A percentile compares a stretch with the other conserved stretches of the same genome.
Conservation (phyloP, 2,329 filamentous ascomycete genomes). For the Penicillium olsonii region DNA sequence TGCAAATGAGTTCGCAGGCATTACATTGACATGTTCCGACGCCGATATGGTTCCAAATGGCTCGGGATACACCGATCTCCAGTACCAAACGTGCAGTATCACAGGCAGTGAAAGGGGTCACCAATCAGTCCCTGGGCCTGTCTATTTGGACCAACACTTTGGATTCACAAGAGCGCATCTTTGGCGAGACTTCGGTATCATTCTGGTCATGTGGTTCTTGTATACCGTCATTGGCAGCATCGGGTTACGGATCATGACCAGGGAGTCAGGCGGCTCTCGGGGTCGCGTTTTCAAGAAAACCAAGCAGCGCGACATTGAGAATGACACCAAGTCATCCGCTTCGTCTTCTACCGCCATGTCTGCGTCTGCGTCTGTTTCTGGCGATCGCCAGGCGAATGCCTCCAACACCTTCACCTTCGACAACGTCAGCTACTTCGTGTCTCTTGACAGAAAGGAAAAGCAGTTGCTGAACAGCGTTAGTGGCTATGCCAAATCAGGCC, state of each 20-base stretch:
- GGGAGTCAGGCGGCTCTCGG: no score
- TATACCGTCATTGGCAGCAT: neutral
- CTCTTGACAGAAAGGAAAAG: no score
- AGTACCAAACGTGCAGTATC: constrained; percentile 60
- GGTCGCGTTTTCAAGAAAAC: no score
- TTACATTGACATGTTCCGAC: constrained; percentile 66
- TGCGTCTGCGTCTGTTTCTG: no score
- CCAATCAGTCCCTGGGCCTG: neutral
- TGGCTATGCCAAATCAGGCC: constrained; percentile 47
- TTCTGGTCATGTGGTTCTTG: neutral
- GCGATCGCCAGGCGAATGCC: no score
- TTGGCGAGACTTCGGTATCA: neutral
- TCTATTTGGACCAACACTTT: neutral
- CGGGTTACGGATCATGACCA: neutral
- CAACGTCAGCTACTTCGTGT: neutral
- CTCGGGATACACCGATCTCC: constrained; percentile 65
- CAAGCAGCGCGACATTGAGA: no score
- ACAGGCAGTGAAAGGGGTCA: neutral
- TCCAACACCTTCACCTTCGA: neutral
- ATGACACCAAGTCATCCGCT: no score
- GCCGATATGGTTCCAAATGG: constrained; percentile 70
- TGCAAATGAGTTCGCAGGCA: constrained; percentile 75
- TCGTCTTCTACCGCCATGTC: no score
- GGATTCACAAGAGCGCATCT: no score
- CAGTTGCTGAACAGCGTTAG: constrained; percentile 43